Evolutionary conservation across 768 basidiomycete genomes (phyloP).

Genomic region (Termitomyces titanicus): DNA sequence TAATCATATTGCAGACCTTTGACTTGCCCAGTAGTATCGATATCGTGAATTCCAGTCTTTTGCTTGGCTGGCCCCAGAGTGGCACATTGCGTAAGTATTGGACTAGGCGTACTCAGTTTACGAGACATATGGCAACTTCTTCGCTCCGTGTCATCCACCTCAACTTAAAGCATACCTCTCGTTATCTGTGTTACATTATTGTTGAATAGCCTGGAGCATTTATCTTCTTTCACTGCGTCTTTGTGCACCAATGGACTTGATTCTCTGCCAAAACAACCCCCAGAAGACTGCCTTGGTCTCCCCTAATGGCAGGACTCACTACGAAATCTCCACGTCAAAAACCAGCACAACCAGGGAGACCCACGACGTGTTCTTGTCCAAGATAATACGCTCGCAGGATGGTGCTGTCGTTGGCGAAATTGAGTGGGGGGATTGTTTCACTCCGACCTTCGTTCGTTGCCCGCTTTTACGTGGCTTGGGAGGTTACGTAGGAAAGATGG

Average conservation of each 20-base stretch:
- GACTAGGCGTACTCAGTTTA: background rate
- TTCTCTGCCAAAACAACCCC: slow-evolving; percentile 49
- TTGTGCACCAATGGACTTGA: slow-evolving; percentile 40
- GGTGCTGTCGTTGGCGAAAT: slow-evolving; percentile 46
- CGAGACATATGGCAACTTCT: background rate
- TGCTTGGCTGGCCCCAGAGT: background rate
- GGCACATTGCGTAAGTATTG: background rate
- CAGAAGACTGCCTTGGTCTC: slow-evolving; percentile 47
- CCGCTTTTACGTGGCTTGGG: slow-evolving; percentile 31
- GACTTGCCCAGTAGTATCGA: too few relatives aligned
- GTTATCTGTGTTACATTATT: background rate
- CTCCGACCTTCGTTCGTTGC: slow-evolving; percentile 40
- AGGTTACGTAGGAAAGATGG: slow-evolving; percentile 21
- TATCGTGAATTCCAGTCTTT: background rate
- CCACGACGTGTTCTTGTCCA: slow-evolving; percentile 30
- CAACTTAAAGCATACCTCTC: background rate
- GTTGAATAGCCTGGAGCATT: slow-evolving; percentile 9
- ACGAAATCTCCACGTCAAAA: slow-evolving; percentile 40
- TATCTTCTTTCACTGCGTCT: background rate
- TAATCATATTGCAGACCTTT: background rate
- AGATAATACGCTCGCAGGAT: slow-evolving; percentile 37
- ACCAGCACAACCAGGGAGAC: slow-evolving; percentile 13
- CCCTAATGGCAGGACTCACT: slow-evolving; percentile 46
- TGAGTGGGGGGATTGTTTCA: slow-evolving; percentile 39
- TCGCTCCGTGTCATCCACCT: background rate